These are phyloP conservation scores for Globomyces sp. DNA, from an alignment of 371 early-diverging fungal species.

Conservation along the genomic window DNA sequence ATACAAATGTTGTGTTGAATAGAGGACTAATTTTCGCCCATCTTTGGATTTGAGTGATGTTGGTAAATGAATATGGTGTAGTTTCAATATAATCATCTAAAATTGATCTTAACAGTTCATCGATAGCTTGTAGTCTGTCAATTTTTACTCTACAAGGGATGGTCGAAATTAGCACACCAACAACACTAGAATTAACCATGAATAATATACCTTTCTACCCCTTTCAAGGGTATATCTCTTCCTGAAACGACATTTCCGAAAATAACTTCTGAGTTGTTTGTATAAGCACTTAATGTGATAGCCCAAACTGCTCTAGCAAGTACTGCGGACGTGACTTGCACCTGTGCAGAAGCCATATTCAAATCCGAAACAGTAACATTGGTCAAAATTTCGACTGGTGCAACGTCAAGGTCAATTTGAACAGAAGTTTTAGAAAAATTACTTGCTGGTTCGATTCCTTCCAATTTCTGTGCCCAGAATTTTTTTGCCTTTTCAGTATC, in stretches of 20 bases:
- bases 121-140: conserved; percentile 3
- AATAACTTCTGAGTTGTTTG: conserved; percentile 20
- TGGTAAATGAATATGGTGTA: background rate
- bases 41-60: conserved; percentile 10
- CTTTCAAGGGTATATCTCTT: conserved; percentile 19
- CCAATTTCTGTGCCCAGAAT: conserved; percentile 15
- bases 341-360: background rate
- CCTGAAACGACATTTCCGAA: conserved; percentile 33
- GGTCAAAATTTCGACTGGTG: no score
- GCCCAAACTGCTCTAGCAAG: conserved; percentile 29
- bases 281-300: conserved; percentile 18
- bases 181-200: background rate
- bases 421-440: background rate
- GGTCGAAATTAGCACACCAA: conserved; percentile 27
- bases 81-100: conserved; percentile 7
- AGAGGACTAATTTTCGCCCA: conserved; percentile 1
- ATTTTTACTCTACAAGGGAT: conserved; percentile 28
- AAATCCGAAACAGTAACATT: background rate
- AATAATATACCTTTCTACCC: conserved; percentile 13
- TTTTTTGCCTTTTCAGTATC: background rate
- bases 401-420: background rate
- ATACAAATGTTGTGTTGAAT: background rate
- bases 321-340: background rate
- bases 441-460: conserved; percentile 2
- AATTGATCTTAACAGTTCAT: conserved; percentile 1